These are phyloP conservation scores for Capillidium rhysosporum DNA, from an alignment of 371 early-diverging fungal species.

Conservation along the genomic window DNA sequence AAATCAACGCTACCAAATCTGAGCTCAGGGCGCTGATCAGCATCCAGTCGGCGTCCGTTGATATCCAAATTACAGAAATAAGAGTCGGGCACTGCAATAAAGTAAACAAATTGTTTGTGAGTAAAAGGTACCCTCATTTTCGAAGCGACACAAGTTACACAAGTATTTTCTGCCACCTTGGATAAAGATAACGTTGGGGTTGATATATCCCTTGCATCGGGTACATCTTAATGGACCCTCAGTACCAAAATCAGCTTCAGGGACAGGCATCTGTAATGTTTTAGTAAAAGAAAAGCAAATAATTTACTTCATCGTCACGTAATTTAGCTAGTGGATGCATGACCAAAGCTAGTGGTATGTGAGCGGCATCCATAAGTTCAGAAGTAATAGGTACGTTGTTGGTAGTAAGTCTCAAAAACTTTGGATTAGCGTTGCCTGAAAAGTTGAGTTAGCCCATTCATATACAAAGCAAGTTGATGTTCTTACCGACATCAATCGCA, in stretches of 20 bases:
- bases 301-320: slow-evolving; percentile 39
- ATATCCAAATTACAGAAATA: slow-evolving; percentile 88
- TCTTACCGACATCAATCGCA: slow-evolving; percentile 65
- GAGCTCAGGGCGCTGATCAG: slow-evolving; percentile 75
- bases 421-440: slow-evolving; percentile 75
- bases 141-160: slow-evolving; percentile 82
- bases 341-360: slow-evolving; percentile 67
- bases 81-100: slow-evolving; percentile 40
- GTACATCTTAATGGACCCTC: slow-evolving; percentile 79
- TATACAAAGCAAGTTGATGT: too few relatives aligned
- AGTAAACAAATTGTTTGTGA: background rate
- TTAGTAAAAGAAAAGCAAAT: background rate
- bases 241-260: slow-evolving; percentile 75
- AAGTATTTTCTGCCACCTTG: slow-evolving; percentile 76
- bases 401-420: slow-evolving; percentile 74
- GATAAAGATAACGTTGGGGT: slow-evolving; percentile 66
- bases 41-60: slow-evolving; percentile 69
- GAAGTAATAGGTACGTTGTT: slow-evolving; percentile 60
- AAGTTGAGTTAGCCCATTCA: background rate
- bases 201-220: slow-evolving; percentile 87
- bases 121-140: slow-evolving; percentile 41
- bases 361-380: slow-evolving; percentile 48
- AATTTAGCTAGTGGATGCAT: slow-evolving; percentile 81
- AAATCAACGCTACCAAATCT: slow-evolving; percentile 75
- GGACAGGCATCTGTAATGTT: slow-evolving; percentile 37